Evolutionary conservation across 1,139 yeast species (phyloP), one percentile per base, ranked within the genome.

Genomic region (Spathaspora jeffriesii): DNA sequence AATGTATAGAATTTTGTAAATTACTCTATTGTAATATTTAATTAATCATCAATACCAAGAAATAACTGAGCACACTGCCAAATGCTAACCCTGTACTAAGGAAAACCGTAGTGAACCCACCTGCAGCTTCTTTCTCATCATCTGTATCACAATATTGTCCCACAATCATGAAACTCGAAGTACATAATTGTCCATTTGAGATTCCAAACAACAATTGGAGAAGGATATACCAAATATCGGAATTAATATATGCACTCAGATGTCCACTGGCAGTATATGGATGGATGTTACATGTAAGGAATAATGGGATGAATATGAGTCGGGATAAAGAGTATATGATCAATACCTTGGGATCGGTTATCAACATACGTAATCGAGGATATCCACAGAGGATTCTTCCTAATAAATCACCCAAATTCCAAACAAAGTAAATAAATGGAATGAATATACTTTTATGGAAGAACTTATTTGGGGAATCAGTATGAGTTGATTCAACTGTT

Each of bases 391-490:
- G 53, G 8, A 90, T 63, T 37, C 99, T 73, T 1, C 97, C 98
- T 3, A 73, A 59, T 21, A 93, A 72, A 61, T 93, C 99, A 11
- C 99, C 99, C 17, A 82, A 52, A 63, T 93, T 93, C 99, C 99
- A 93, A 8, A 59, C 63, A 31, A 93, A 71, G 61, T 86, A 90
- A 1, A 88, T 84, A 47, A 90, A 66, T 1, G 98, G 97, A 18
- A 89, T 79, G 61, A 74, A 93, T 7, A 84, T 70, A 47, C 70
- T 71, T 48, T 75, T 76, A 47, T 71, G 67, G 65, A 79, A 59
- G 55, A 77, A 61, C 51, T 59, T 46, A 54, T 64, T 44, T 21
- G 53, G 25, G 11, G 74, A 68, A 10, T 59, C 61, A 5, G 52
- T 51, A 52, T 73, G 71, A 2, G 77, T 79, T 2, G 89, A 82